Conservation (phyloP, 352 stramenopile genomes). For the Phytophthora citrophthora region DNA sequence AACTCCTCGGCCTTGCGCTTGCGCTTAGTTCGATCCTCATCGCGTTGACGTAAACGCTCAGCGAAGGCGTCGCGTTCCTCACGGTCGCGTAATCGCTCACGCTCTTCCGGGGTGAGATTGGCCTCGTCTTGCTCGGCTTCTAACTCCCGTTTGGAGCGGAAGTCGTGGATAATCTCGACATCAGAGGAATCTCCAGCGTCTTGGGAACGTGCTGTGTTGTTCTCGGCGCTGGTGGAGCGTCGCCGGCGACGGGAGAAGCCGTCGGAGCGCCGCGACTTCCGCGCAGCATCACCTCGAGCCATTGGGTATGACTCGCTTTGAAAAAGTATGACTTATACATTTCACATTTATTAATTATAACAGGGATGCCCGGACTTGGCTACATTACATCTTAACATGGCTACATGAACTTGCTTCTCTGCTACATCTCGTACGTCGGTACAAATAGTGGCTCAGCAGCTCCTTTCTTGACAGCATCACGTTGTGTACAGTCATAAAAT, state of each 20-base stretch:
- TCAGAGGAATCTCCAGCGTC: constrained; percentile 23
- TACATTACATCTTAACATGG: no score
- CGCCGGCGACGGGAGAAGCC: constrained; percentile 45
- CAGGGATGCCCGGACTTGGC: no score
- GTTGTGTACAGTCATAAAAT: no score
- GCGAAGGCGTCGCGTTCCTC: constrained; percentile 87
- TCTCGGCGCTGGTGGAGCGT: constrained; percentile 23
- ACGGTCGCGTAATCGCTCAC: constrained; percentile 58
- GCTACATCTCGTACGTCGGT: no score
- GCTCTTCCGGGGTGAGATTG: constrained; percentile 45
- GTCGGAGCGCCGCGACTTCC: constrained; percentile 33
- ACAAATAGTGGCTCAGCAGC: no score
- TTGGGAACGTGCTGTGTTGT: background rate
- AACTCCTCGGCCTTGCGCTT: constrained; percentile 55
- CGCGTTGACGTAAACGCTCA: constrained; percentile 72
- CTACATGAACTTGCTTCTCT: no score
- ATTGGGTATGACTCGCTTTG: constrained; percentile 4
- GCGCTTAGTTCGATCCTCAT: constrained; percentile 76
- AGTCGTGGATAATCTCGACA: constrained; percentile 47
- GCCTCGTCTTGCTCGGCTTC: constrained; percentile 30
- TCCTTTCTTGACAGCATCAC: no score
- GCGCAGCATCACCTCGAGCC: constrained; percentile 2
- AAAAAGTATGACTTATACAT: no score
- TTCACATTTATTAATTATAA: no score
- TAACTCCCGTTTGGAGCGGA: constrained; percentile 49